Conservation (phyloP, 805 yeast genomes). For the Vanderwaltozyma verrucispora region DNA sequence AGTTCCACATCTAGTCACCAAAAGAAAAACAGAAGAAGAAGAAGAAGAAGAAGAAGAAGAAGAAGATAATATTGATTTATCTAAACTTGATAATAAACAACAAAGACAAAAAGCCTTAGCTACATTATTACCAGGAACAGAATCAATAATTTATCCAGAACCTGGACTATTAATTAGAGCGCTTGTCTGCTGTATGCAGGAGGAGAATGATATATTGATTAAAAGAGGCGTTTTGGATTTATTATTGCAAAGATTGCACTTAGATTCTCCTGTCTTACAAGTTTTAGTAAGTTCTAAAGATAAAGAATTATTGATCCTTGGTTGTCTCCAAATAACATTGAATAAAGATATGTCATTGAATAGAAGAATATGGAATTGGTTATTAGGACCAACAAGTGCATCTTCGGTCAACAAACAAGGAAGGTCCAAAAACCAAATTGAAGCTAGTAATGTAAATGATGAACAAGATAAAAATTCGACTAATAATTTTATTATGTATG, state of each 20-base stretch:
- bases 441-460: too few relatives aligned
- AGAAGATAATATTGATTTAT: background rate
- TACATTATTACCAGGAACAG: constrained; percentile 51
- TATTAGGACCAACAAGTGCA: constrained; percentile 54
- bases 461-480: background rate
- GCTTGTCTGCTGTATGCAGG: constrained; percentile 54
- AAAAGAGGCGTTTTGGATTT: constrained; percentile 86
- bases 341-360: constrained; percentile 90
- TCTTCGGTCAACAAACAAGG: constrained; percentile 1
- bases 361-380: constrained; percentile 89
- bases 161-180: constrained; percentile 76
- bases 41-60: background rate
- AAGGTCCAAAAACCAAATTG: background rate
- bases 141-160: constrained; percentile 57
- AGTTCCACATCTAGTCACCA: constrained; percentile 2
- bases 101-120: background rate
- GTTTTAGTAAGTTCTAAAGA: constrained; percentile 41
- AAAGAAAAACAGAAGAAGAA: background rate
- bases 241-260: constrained; percentile 53
- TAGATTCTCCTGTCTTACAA: constrained; percentile 50
- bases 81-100: background rate
- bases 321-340: constrained; percentile 59
- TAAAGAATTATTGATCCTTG: constrained; percentile 44
- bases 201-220: constrained; percentile 58
- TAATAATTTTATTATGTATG: constrained; percentile 47